These are phyloP conservation scores for Chlamydomonas eustigma DNA, from an alignment of 139 green algal genomes.

Conservation along the genomic window DNA sequence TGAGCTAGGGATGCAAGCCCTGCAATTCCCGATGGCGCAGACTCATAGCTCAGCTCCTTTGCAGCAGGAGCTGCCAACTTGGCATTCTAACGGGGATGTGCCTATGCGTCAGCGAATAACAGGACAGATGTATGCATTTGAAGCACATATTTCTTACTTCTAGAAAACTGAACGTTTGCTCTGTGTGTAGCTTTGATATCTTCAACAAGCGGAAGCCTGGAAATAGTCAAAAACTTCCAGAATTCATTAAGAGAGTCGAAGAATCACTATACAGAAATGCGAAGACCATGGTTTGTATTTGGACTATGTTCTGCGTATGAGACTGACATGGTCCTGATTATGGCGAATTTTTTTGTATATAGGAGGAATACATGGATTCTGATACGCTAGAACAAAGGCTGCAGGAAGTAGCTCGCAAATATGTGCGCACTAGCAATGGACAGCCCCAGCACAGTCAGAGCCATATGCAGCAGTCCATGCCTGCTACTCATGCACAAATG, in stretches of 20 bases:
- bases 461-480: neutral
- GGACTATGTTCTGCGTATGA: too few relatives aligned
- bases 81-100: neutral
- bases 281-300: conserved; percentile 44
- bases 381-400: conserved; percentile 80
- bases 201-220: conserved; percentile 3
- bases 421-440: neutral
- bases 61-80: neutral
- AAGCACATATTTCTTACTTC: neutral
- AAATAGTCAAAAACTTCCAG: conserved; percentile 62
- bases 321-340: too few relatives aligned
- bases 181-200: neutral
- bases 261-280: conserved; percentile 72
- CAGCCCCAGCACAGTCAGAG: neutral
- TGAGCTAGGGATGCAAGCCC: neutral
- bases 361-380: conserved; percentile 83
- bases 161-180: neutral
- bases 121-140: neutral
- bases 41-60: neutral
- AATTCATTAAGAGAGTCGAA: conserved; percentile 82
- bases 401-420: conserved; percentile 59
- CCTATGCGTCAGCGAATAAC: neutral
- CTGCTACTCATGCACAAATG: too few relatives aligned
- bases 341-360: conserved; percentile 10
- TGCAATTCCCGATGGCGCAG: neutral